phyloP scores from a whole-genome alignment of 345 rosid species.

The Brassica incana region DNA sequence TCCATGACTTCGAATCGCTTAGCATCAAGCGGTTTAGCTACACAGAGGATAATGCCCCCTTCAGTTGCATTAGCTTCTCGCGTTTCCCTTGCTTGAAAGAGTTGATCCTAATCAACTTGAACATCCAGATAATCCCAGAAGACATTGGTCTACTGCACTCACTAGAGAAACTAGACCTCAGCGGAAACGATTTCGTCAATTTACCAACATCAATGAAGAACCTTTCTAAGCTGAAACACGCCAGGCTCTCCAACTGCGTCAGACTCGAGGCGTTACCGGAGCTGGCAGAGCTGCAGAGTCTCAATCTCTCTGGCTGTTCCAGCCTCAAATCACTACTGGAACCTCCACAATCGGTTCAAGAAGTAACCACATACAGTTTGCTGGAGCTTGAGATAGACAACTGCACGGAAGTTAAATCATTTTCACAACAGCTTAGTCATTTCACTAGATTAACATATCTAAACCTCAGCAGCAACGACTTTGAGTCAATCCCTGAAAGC shows the following conservation, averaged over 20 bases:
- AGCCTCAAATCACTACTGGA: not conserved
- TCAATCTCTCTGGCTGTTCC: not conserved
- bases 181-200: not conserved
- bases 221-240: not conserved
- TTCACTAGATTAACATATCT: not conserved
- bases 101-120: not conserved
- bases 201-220: not conserved
- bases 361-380: not conserved
- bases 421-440: slow-evolving; percentile 5
- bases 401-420: not conserved
- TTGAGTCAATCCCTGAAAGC: slow-evolving; percentile 7
- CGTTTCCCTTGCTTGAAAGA: not conserved
- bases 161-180: not conserved
- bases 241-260: not conserved
- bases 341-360: not conserved
- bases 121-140: not conserved
- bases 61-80: slow-evolving; percentile 4
- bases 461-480: slow-evolving; percentile 17
- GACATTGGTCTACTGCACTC: not conserved
- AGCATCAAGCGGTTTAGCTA: slow-evolving; percentile 20
- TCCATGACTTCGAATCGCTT: not conserved
- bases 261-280: slow-evolving; percentile 12
- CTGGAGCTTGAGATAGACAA: not conserved
- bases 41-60: not conserved
- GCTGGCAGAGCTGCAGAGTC: slow-evolving; percentile 2